Evolutionary conservation across 805 yeast species (phyloP).

Genomic region (Brettanomyces bruxellensis): DNA sequence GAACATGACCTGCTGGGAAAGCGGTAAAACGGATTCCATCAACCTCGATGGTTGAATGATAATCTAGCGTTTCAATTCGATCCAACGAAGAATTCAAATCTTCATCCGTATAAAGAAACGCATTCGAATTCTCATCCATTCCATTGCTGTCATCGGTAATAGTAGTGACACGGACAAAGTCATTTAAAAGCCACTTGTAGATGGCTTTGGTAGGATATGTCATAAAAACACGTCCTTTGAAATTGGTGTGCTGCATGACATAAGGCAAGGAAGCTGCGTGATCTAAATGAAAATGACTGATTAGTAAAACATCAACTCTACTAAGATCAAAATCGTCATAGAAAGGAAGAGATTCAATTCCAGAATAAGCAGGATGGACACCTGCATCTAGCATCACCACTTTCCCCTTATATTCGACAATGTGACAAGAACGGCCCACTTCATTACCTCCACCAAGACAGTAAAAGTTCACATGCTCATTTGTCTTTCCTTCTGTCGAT

Average conservation of each 20-base stretch:
- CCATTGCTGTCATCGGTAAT: constrained; percentile 34
- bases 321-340: constrained; percentile 92
- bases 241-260: constrained; percentile 94
- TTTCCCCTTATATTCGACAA: constrained; percentile 85
- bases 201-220: constrained; percentile 99
- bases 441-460: constrained; percentile 98
- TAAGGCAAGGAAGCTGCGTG: constrained; percentile 98
- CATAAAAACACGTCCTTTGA: constrained; percentile 95
- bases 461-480: constrained; percentile 49
- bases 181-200: constrained; percentile 89
- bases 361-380: constrained; percentile 90
- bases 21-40: constrained; percentile 96
- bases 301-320: constrained; percentile 74
- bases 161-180: constrained; percentile 84
- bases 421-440: constrained; percentile 95
- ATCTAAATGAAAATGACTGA: constrained; percentile 94
- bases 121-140: constrained; percentile 34
- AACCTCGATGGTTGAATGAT: constrained; percentile 89
- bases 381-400: constrained; percentile 98
- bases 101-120: constrained; percentile 71
- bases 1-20: constrained; percentile 98
- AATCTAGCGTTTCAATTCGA: constrained; percentile 86
- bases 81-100: constrained; percentile 85
- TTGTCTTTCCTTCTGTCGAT: constrained; percentile 1
- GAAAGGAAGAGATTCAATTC: constrained; percentile 86